Conservation (phyloP, 2,329 filamentous ascomycete species). For the Fusarium sp. region DNA sequence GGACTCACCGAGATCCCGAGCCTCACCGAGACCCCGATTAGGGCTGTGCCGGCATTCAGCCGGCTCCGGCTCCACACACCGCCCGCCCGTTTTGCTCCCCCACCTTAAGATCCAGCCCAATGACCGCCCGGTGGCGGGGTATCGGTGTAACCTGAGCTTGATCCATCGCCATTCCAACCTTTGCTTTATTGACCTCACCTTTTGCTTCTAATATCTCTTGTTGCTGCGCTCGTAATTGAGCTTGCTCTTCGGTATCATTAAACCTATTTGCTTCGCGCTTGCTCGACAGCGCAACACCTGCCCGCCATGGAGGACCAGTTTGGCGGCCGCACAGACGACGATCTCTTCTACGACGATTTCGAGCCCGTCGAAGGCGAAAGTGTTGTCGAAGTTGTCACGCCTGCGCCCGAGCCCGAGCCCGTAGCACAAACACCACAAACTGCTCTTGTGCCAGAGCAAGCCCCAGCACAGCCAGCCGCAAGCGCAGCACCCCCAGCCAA, state of each 20-base stretch:
- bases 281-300: background rate
- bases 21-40: too few relatives aligned
- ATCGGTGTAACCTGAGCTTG: constrained; percentile 28
- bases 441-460: constrained; percentile 16
- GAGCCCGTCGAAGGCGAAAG: constrained; percentile 65
- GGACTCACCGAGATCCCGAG: too few relatives aligned
- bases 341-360: constrained; percentile 75
- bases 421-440: constrained; percentile 35
- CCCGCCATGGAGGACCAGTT: constrained; percentile 73
- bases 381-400: constrained; percentile 42
- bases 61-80: constrained; percentile 15
- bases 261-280: background rate
- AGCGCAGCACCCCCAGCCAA: constrained; percentile 36
- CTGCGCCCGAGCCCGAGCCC: constrained; percentile 29
- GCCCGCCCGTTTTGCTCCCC: background rate
- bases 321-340: constrained; percentile 73
- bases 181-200: background rate
- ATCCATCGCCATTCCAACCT: constrained; percentile 12
- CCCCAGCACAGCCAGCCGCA: constrained; percentile 28
- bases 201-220: background rate
- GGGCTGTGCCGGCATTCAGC: background rate
- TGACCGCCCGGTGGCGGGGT: constrained; percentile 39
- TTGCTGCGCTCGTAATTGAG: constrained; percentile 4
- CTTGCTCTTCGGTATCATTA: background rate
- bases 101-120: constrained; percentile 17